phyloP scores from a whole-genome alignment of 2,329 filamentous ascomycete genomes.

The Fusarium heterosporum region DNA sequence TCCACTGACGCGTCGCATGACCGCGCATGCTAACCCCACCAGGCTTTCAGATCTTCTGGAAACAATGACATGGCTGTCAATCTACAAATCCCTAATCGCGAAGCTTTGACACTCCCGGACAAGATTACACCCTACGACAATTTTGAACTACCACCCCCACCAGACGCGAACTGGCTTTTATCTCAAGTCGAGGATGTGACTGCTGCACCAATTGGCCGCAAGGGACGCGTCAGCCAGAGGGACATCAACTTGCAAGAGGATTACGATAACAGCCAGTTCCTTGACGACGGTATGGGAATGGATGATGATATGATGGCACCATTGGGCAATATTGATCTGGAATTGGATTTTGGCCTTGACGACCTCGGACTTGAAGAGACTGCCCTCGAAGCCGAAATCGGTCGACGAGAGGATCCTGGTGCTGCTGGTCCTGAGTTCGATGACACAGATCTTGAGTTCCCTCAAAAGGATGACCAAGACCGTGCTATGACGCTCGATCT shows the following conservation, averaged over 20 bases:
- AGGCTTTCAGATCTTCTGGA: constrained; percentile 94
- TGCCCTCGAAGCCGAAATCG: constrained; percentile 77
- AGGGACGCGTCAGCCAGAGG: constrained; percentile 68
- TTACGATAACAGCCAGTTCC: constrained; percentile 81
- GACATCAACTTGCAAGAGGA: constrained; percentile 78
- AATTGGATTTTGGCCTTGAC: constrained; percentile 80
- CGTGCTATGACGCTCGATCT: constrained; percentile 67
- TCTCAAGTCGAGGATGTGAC: constrained; percentile 76
- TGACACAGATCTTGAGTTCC: constrained; percentile 69
- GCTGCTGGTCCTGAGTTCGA: constrained; percentile 53
- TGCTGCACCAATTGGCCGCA: constrained; percentile 65
- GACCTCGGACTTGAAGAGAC: constrained; percentile 76
- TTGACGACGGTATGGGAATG: constrained; percentile 72
- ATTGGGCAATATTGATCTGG: constrained; percentile 76
- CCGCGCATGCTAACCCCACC: constrained; percentile 48
- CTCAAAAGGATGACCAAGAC: constrained; percentile 66
- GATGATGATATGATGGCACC: constrained; percentile 69
- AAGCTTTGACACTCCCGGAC: constrained; percentile 89
- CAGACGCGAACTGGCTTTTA: constrained; percentile 86
- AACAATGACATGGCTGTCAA: constrained; percentile 95
- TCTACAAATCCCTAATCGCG: constrained; percentile 82
- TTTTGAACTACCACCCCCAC: constrained; percentile 80
- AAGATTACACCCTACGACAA: constrained; percentile 92
- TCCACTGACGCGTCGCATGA: not conserved
- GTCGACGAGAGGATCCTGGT: constrained; percentile 74